Evolutionary conservation across 106 monocot genomes (phyloP).

Genomic region (Platanthera zijinensis): DNA sequence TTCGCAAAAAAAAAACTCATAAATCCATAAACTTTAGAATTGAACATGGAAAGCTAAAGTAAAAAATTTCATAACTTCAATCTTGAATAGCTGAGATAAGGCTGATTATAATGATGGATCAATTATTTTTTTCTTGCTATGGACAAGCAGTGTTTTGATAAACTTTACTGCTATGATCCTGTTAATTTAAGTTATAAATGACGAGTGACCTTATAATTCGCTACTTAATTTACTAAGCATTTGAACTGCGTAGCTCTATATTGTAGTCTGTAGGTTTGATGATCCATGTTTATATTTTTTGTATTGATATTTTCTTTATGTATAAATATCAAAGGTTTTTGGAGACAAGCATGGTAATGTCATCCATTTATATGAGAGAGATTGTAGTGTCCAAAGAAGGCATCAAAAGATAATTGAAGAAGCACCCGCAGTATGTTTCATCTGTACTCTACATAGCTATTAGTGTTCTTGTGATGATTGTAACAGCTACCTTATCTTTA

Average conservation of each 20-base stretch:
- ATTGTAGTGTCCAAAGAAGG: conserved; percentile 97
- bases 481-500: conserved; percentile 23
- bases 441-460: conserved; percentile 11
- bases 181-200: not conserved
- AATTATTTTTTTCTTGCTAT: not conserved
- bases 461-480: conserved; percentile 6
- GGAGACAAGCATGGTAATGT: conserved; percentile 96
- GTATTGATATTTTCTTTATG: not conserved
- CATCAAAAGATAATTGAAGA: conserved; percentile 99
- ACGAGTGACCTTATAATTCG: not conserved
- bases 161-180: not conserved
- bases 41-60: not conserved
- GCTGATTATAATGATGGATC: not conserved
- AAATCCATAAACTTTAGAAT: not conserved
- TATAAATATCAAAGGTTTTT: conserved; percentile 59
- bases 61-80: not conserved
- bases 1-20: not conserved
- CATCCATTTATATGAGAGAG: conserved; percentile 91
- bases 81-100: not conserved
- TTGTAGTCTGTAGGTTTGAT: not conserved
- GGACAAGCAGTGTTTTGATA: not conserved
- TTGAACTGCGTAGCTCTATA: not conserved
- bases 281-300: not conserved
- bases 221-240: not conserved
- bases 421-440: conserved; percentile 84